Evolutionary conservation across 768 basidiomycete genomes (phyloP).

Genomic region (Boletus subparvulus): DNA sequence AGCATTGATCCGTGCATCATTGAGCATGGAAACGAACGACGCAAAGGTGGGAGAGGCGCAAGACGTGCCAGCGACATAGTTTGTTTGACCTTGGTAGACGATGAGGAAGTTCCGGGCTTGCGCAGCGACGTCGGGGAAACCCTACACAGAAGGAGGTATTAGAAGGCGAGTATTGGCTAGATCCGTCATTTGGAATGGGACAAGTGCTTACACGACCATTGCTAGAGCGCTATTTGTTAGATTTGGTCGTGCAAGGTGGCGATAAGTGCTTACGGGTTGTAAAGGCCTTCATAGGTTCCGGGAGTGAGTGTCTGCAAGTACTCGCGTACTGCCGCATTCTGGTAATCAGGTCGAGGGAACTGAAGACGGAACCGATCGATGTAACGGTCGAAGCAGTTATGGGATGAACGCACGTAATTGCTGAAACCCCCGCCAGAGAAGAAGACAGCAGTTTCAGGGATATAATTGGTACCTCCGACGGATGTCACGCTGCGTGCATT

Average conservation of each 20-base stretch:
- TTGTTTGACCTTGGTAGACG: conserved; percentile 39
- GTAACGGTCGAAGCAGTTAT: not conserved
- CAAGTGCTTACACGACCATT: conserved; percentile 48
- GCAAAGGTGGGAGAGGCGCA: conserved; percentile 65
- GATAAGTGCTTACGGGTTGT: conserved; percentile 47
- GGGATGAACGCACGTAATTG: conserved; percentile 46
- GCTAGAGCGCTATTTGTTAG: conserved; percentile 27
- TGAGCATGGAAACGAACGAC: conserved; percentile 61
- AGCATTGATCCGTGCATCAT: conserved; percentile 54
- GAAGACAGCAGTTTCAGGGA: conserved; percentile 58
- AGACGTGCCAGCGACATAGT: conserved; percentile 61
- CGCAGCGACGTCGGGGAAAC: conserved; percentile 65
- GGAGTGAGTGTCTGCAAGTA: conserved; percentile 48
- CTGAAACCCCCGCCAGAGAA: conserved; percentile 80
- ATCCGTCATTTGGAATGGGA: too few relatives aligned
- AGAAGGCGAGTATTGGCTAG: not conserved
- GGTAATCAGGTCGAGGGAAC: conserved; percentile 57
- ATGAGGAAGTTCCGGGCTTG: conserved; percentile 51
- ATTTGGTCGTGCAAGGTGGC: not conserved
- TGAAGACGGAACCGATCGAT: conserved; percentile 17
- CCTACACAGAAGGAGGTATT: conserved; percentile 29
- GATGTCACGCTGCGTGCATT: conserved; percentile 54
- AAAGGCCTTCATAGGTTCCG: conserved; percentile 56
- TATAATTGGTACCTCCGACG: conserved; percentile 61
- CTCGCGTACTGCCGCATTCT: conserved; percentile 41